Base-by-base conservation (phyloP, 176 grass and related monocot genomes). In the sorghum (Sorghum bicolor) region DNA sequence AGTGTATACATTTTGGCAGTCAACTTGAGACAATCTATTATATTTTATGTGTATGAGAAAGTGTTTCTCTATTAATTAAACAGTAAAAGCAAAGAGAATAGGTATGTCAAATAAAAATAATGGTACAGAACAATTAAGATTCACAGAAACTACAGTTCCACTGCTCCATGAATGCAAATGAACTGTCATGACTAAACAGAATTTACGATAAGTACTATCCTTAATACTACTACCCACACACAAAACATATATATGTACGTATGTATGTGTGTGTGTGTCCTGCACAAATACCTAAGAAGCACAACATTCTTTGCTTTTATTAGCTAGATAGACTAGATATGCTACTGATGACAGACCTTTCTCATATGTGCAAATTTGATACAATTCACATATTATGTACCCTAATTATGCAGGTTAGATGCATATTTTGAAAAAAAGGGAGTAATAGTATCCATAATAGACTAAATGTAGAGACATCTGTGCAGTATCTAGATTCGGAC, bases 81-180 rank as follows among this genome's bases (percentile, higher is more conserved):
- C 60, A 81, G 22, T 62, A 84, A 39, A 76, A 53, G 38, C 48
- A 74, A 80, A 80, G 61, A 53, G 16, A 77, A 57, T 30, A 71
- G 22, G 32, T 15, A 45, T 32, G 34, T 43, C 19, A 32, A 69
- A 81, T 74, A 65, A 5, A 71, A 24, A 70, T 74, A 79, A 41
- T 48, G 47, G 30, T 75, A 47, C 0, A 84, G 20, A 74, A 38
- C 34, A 80, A 24, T 32, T 82, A 76, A 80, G 22, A 20, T 75
- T 80, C 47, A 75, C 14, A 81, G 65, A 80, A 84, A 60, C 36
- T 68, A 67, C 25, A 58, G 29, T 57, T n/a, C 24, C 28, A 39
- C 52, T 73, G 38, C 75, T 37, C 37, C 44, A 78, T 57, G 36
- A 88, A 72, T 72, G 69, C 39, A 72, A 45, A 44, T 44, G 69